Conservation (phyloP, 1,284 basidiomycete species). For the Mycosarcoma maydis region DNA sequence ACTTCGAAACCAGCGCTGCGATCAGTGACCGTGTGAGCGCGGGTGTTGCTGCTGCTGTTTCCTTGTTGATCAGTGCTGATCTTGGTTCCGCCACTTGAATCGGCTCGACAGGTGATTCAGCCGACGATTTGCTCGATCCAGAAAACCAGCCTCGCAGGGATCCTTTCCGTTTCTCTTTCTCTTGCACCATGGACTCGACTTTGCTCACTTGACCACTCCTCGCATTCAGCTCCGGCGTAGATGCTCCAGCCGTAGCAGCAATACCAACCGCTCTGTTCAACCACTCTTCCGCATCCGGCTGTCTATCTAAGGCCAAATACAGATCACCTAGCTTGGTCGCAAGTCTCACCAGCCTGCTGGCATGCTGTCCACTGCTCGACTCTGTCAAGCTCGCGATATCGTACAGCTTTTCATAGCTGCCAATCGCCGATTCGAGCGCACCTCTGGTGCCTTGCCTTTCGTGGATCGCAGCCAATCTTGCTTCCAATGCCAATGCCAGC, state of each 20-base stretch:
- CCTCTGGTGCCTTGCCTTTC: constrained; percentile 42
- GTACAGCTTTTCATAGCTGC: constrained; percentile 38
- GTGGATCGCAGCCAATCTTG: constrained; percentile 26
- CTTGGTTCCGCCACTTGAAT: too few relatives aligned
- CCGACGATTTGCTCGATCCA: not conserved
- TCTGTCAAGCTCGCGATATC: constrained; percentile 15
- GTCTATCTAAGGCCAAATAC: constrained; percentile 24
- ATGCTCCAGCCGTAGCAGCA: constrained; percentile 28
- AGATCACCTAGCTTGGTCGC: constrained; percentile 59
- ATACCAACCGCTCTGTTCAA: constrained; percentile 39
- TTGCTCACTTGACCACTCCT: not conserved
- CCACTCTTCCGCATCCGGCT: constrained; percentile 47
- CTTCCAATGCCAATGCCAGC: constrained; percentile 38
- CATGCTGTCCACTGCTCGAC: not conserved
- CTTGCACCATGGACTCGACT: not conserved
- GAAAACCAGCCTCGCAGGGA: constrained; percentile 23
- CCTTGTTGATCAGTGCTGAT: too few relatives aligned
- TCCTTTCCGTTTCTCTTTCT: not conserved
- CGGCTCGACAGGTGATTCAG: not conserved
- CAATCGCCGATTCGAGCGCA: constrained; percentile 23
- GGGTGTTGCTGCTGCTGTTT: constrained; percentile 19
- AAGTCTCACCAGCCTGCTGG: constrained; percentile 39
- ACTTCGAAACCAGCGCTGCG: constrained; percentile 49
- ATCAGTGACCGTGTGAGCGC: constrained; percentile 45
- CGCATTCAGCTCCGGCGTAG: not conserved